A percentile compares a stretch with the other conserved stretches of the same genome.
Evolutionary conservation across 176 grass and related monocot species (phyloP).

Genomic region (Bromus sterilis): DNA sequence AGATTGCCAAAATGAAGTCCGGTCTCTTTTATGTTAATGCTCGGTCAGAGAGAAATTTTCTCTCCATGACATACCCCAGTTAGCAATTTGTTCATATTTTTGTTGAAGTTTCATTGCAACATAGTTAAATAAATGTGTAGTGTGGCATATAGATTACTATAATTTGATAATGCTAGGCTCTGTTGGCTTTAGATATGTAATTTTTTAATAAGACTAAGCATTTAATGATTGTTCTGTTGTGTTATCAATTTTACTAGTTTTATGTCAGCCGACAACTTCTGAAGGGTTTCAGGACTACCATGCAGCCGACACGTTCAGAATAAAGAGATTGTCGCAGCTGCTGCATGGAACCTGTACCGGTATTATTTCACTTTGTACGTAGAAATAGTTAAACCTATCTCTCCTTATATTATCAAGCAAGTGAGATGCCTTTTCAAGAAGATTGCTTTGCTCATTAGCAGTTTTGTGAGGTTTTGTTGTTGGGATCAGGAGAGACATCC

Average conservation of each 20-base stretch:
- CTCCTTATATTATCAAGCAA: conserved; percentile 22
- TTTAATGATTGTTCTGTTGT: not conserved
- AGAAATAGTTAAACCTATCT: conserved; percentile 12
- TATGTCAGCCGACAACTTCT: not conserved
- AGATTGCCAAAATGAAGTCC: conserved; percentile 43
- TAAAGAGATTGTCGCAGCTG: not conserved
- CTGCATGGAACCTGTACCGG: conserved; percentile 29
- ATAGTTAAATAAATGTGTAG: too few species aligned
- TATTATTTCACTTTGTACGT: conserved; percentile 10
- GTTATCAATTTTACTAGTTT: not conserved
- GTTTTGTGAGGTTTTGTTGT: conserved; percentile 10
- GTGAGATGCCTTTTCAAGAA: conserved; percentile 12
- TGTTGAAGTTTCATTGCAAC: not conserved
- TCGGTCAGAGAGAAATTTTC: not conserved
- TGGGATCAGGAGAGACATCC: conserved; percentile 8
- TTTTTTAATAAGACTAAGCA: not conserved
- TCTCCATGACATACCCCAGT: not conserved
- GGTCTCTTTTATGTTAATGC: not conserved
- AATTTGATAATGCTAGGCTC: not conserved
- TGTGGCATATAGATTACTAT: not conserved
- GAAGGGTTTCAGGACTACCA: not conserved
- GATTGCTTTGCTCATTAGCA: not conserved
- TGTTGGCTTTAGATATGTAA: not conserved
- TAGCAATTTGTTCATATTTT: conserved; percentile 9
- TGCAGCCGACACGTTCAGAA: not conserved